Evolutionary conservation across 768 basidiomycete species (phyloP).

Genomic region (Leccinum subtestaceum): DNA sequence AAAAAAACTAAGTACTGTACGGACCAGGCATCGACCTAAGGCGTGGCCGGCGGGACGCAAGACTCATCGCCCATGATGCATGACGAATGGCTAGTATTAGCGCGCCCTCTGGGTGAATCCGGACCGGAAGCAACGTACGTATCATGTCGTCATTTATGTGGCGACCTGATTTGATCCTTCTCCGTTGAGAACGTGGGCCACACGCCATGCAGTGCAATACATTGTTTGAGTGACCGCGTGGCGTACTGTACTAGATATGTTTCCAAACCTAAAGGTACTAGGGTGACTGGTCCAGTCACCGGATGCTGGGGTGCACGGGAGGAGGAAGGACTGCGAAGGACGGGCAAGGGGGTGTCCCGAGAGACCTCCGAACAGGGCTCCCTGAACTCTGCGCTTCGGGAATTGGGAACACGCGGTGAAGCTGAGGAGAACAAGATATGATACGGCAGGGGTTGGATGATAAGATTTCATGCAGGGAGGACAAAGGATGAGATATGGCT

Average conservation of each 20-base stretch:
- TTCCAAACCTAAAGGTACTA: background rate
- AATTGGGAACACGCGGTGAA: background rate
- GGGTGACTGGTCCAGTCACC: background rate
- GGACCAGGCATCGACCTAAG: background rate
- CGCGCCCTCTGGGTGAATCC: background rate
- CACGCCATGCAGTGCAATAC: conserved; percentile 5
- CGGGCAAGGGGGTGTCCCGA: background rate
- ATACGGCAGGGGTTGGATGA: background rate
- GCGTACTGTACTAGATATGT: background rate
- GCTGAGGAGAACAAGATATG: background rate
- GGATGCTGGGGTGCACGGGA: background rate
- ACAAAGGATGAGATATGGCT: conserved; percentile 3
- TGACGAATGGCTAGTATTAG: background rate
- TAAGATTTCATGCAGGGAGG: background rate
- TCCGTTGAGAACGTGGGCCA: conserved; percentile 9
- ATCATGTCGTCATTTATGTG: background rate
- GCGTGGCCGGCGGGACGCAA: background rate
- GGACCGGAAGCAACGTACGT: background rate
- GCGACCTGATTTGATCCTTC: background rate
- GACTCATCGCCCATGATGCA: too few relatives aligned
- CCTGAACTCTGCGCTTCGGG: background rate
- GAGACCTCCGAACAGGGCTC: background rate
- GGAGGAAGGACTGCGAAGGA: background rate
- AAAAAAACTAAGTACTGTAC: background rate
- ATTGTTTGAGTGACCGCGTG: background rate